These are phyloP conservation scores for Telfairia occidentalis DNA, from an alignment of 331 rosid genomes.

Conservation along the genomic window DNA sequence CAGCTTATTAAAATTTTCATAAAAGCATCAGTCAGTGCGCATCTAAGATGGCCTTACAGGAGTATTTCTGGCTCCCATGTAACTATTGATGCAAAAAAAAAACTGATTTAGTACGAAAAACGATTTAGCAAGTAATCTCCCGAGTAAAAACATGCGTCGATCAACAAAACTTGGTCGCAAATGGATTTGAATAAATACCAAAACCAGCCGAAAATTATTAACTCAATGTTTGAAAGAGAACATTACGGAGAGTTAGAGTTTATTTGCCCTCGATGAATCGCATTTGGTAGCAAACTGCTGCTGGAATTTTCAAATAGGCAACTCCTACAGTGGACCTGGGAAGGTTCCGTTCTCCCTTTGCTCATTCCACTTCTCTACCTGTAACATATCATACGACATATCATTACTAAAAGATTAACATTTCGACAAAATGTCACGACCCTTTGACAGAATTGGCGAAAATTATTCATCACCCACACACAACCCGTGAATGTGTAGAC, in stretches of 20 bases:
- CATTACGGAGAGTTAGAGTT: constrained; percentile 3
- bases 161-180: not conserved
- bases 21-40: not conserved
- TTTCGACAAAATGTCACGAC: not conserved
- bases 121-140: not conserved
- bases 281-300: not conserved
- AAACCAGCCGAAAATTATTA: constrained; percentile 13
- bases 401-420: too few species aligned
- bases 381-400: constrained; percentile 14
- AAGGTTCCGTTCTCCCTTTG: constrained; percentile 91
- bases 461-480: too few species aligned
- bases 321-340: constrained; percentile 75
- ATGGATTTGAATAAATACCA: not conserved
- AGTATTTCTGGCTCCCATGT: not conserved
- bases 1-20: not conserved
- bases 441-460: too few species aligned
- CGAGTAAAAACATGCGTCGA: not conserved
- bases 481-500: too few species aligned
- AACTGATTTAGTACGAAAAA: not conserved
- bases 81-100: not conserved
- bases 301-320: not conserved
- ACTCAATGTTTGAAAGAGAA: constrained; percentile 6
- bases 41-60: not conserved
- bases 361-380: constrained; percentile 91
- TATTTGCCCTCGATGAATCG: constrained; percentile 5